phyloP scores from a whole-genome alignment of 352 stramenopile genomes.

The Phytopythium ostracodes region DNA sequence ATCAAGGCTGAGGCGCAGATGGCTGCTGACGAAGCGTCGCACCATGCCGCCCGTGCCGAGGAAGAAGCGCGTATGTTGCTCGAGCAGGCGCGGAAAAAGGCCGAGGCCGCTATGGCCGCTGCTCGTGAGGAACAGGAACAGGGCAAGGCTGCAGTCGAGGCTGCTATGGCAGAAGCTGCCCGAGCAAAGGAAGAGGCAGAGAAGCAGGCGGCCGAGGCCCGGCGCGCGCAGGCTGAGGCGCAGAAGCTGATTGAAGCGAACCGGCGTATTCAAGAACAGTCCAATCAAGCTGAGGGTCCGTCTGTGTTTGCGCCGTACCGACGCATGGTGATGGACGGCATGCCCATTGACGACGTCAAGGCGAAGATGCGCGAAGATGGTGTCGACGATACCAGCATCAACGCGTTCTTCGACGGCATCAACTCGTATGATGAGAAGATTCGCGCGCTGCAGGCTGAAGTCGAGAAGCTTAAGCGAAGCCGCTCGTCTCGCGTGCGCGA shows the following conservation, averaged over 20 bases:
- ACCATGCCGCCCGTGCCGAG: conserved; percentile 60
- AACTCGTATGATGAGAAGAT: conserved; percentile 86
- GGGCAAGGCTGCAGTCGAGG: conserved; percentile 79
- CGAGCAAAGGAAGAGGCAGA: conserved; percentile 77
- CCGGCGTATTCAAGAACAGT: conserved; percentile 70
- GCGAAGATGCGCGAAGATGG: conserved; percentile 76
- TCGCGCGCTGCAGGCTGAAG: conserved; percentile 69
- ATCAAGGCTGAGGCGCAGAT: conserved; percentile 80
- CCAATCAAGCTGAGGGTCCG: conserved; percentile 28
- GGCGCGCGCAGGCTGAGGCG: conserved; percentile 71
- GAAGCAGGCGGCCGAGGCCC: conserved; percentile 70
- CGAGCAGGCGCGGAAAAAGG: conserved; percentile 75
- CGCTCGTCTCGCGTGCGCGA: conserved; percentile 44
- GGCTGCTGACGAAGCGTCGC: conserved; percentile 73
- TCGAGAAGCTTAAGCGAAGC: conserved; percentile 75
- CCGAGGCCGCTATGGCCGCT: conserved; percentile 77
- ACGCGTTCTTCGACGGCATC: conserved; percentile 81
- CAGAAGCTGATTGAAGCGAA: conserved; percentile 85
- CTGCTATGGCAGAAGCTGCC: conserved; percentile 78
- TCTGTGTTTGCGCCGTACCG: conserved; percentile 65
- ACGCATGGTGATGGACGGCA: conserved; percentile 67
- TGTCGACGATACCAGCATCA: conserved; percentile 65
- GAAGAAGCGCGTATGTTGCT: conserved; percentile 73
- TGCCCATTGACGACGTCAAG: conserved; percentile 62
- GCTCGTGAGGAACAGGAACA: conserved; percentile 75